Evolutionary conservation across 1,284 basidiomycete genomes (phyloP).

Genomic region (Rhodotorula mucilaginosa): DNA sequence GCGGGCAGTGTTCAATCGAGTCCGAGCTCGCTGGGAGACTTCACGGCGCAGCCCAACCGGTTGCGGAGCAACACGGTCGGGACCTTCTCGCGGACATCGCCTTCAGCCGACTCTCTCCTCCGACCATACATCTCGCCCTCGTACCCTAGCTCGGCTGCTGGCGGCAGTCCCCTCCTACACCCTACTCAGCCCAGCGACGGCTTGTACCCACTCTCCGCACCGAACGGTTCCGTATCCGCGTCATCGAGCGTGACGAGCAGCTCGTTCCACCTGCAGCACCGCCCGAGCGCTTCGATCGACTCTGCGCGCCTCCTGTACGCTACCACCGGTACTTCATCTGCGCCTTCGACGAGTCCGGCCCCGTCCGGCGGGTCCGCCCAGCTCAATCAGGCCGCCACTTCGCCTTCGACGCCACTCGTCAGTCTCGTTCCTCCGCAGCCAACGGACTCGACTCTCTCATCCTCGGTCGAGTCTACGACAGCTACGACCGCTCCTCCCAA

Average conservation of each 20-base stretch:
- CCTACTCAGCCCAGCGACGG: slow-evolving; percentile 6
- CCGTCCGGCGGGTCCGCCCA: neutral
- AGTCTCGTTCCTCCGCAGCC: slow-evolving; percentile 5
- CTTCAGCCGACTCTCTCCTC: slow-evolving; percentile 11
- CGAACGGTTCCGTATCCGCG: neutral
- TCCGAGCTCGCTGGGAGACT: slow-evolving; percentile 4
- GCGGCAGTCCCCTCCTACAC: neutral
- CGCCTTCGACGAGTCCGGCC: neutral
- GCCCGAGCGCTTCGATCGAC: slow-evolving; percentile 30
- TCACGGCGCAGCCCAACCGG: slow-evolving; percentile 13
- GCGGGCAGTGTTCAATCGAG: slow-evolving; percentile 22
- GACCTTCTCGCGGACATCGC: slow-evolving; percentile 23
- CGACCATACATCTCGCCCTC: slow-evolving; percentile 9
- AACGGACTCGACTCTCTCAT: slow-evolving; percentile 9
- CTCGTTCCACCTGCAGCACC: slow-evolving; percentile 29
- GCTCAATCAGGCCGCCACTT: neutral
- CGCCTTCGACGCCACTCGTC: slow-evolving; percentile 10
- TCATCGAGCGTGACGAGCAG: neutral
- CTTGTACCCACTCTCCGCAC: neutral
- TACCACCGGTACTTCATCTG: slow-evolving; percentile 5
- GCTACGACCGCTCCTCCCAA: neutral
- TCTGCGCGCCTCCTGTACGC: slow-evolving; percentile 36
- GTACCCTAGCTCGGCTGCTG: slow-evolving; percentile 3
- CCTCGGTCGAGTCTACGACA: neutral
- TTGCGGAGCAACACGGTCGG: slow-evolving; percentile 36